Conservation (phyloP, 345 rosid genomes). For the Theobroma cacao region DNA sequence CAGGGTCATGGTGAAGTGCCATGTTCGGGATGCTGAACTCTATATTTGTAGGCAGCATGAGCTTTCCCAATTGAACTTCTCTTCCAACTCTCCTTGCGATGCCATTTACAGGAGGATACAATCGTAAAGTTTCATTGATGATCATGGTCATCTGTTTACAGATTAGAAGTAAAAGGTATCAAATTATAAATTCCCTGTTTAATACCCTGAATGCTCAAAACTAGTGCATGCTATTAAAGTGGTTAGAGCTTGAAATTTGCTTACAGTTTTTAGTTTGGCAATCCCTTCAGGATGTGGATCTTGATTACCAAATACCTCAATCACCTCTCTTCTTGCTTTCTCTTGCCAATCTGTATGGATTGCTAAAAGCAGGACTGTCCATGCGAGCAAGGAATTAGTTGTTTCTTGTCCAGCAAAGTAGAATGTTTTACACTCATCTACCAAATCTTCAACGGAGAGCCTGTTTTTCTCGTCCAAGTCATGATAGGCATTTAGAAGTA, state of each 20-base stretch:
- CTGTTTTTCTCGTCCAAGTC: constrained; percentile 23
- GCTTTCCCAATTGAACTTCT: constrained; percentile 28
- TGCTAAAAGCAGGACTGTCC: constrained; percentile 42
- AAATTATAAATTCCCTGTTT: background rate
- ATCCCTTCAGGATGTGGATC: constrained; percentile 31
- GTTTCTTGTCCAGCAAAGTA: constrained; percentile 43
- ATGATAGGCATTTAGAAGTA: constrained; percentile 23
- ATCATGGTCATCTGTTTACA: constrained; percentile 26
- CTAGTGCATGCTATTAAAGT: background rate
- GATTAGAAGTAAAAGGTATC: background rate
- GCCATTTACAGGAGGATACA: constrained; percentile 33
- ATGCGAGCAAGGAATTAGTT: constrained; percentile 29
- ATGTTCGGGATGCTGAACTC: constrained; percentile 11
- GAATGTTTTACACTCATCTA: constrained; percentile 43
- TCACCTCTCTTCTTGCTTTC: constrained; percentile 34
- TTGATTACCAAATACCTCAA: constrained; percentile 24
- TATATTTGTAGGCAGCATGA: constrained; percentile 26
- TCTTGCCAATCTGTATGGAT: constrained; percentile 43
- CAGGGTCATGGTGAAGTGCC: constrained; percentile 36
- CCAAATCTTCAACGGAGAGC: constrained; percentile 31
- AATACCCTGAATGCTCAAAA: background rate
- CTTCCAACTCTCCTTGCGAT: constrained; percentile 15
- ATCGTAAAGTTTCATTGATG: constrained; percentile 28
- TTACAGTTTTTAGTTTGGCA: constrained; percentile 36
- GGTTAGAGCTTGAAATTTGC: background rate